Evolutionary conservation across 2,329 filamentous ascomycete genomes (phyloP).

Genomic region (Diaporthe vexans): DNA sequence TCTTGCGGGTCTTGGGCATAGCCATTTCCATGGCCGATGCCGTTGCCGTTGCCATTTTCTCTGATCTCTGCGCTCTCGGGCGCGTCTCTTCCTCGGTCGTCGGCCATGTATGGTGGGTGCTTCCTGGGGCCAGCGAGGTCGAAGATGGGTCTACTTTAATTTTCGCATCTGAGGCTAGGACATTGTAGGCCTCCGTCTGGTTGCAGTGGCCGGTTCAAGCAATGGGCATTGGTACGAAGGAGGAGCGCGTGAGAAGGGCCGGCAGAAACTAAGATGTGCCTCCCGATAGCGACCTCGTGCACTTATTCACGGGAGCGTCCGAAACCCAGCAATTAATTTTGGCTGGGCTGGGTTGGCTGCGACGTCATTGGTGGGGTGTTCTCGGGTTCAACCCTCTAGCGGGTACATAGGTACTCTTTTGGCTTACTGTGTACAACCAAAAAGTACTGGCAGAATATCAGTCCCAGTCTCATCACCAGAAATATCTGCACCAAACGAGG

Average conservation of each 20-base stretch:
- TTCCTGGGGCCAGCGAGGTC: constrained; percentile 6
- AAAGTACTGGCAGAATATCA: too few relatives aligned
- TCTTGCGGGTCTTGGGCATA: constrained; percentile 29
- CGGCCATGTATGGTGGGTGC: constrained; percentile 36
- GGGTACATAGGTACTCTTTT: too few relatives aligned
- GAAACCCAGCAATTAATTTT: neutral
- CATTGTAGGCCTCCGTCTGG: neutral
- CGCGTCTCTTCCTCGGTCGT: constrained; percentile 33
- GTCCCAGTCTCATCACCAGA: too few relatives aligned
- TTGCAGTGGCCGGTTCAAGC: neutral
- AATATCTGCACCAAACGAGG: too few relatives aligned
- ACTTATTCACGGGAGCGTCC: constrained; percentile 13
- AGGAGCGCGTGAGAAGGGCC: neutral
- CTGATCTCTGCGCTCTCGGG: constrained; percentile 22
- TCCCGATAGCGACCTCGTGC: neutral
- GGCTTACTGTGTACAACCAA: too few relatives aligned
- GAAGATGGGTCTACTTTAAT: constrained; percentile 18
- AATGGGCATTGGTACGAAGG: neutral
- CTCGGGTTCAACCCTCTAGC: constrained; percentile 8
- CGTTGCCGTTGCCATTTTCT: constrained; percentile 35
- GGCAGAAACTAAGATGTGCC: neutral
- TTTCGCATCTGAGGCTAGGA: constrained; percentile 27
- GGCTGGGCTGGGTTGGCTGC: neutral
- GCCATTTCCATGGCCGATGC: constrained; percentile 34
- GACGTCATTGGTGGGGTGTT: constrained; percentile 36